Percentiles rank a stretch among this genome's conserved stretches.
Conservation (phyloP, 371 early-diverging fungal genomes). For the Blakeslea trispora region DNA sequence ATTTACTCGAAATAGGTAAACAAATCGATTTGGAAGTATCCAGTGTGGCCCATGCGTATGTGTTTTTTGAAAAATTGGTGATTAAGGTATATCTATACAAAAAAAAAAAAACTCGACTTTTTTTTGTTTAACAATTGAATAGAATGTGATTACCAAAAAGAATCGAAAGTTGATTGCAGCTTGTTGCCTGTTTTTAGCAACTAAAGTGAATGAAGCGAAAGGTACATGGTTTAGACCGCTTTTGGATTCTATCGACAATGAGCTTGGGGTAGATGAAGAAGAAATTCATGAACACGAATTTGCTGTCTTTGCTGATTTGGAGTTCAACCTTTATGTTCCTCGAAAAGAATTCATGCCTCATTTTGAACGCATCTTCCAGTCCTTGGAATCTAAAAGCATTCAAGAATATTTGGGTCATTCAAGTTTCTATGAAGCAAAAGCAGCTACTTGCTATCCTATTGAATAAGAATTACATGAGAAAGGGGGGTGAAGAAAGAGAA, state of each 20-base stretch:
- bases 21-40: slow-evolving; percentile 82
- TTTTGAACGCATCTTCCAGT: slow-evolving; percentile 71
- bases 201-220: slow-evolving; percentile 87
- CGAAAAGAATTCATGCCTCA: slow-evolving; percentile 85
- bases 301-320: slow-evolving; percentile 79
- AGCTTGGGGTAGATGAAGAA: slow-evolving; percentile 74
- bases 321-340: slow-evolving; percentile 84
- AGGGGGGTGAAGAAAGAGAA: too few species aligned
- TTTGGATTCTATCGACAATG: slow-evolving; percentile 45
- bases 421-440: slow-evolving; percentile 43
- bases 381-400: slow-evolving; percentile 49
- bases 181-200: slow-evolving; percentile 76
- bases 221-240: slow-evolving; percentile 49
- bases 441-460: too few species aligned
- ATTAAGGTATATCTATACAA: slow-evolving; percentile 60
- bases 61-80: slow-evolving; percentile 92
- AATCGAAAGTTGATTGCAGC: slow-evolving; percentile 85
- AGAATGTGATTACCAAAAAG: slow-evolving; percentile 72
- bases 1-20: slow-evolving; percentile 55
- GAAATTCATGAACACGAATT: slow-evolving; percentile 86
- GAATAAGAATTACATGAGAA: too few species aligned
- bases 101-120: background rate
- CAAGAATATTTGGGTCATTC: slow-evolving; percentile 56
- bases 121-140: too few species aligned
- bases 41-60: slow-evolving; percentile 86